These are phyloP conservation scores for Corylus heterophylla DNA, from an alignment of 306 rosid species.

Conservation along the genomic window DNA sequence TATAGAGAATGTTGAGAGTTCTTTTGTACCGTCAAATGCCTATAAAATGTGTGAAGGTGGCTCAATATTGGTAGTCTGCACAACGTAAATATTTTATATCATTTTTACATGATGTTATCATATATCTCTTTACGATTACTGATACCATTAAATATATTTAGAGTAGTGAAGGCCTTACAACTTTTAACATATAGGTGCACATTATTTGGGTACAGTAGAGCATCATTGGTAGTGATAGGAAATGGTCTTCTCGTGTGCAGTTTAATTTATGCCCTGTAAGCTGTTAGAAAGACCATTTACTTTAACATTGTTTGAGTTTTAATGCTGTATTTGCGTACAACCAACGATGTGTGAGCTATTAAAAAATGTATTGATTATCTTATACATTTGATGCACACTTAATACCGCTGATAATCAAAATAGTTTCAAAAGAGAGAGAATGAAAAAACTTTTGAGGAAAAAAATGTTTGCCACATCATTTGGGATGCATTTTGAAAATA, in stretches of 20 bases:
- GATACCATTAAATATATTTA: constrained; percentile 47
- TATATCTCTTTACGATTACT: constrained; percentile 33
- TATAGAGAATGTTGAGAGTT: no score
- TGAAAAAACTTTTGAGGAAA: no score
- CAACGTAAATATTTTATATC: background rate
- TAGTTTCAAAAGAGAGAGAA: background rate
- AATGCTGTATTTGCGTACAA: constrained; percentile 69
- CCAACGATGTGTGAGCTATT: constrained; percentile 33
- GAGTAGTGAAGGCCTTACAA: constrained; percentile 45
- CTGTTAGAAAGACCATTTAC: constrained; percentile 76
- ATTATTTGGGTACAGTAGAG: constrained; percentile 62
- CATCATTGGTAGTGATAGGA: constrained; percentile 67
- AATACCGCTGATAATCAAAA: constrained; percentile 51
- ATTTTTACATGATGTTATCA: constrained; percentile 17
- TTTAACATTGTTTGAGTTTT: constrained; percentile 40
- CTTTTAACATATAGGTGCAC: constrained; percentile 50
- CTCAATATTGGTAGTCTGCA: constrained; percentile 8
- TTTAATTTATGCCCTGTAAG: constrained; percentile 85
- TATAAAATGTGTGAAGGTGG: no score
- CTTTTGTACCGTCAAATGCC: no score
- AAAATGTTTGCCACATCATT: no score
- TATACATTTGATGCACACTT: constrained; percentile 63
- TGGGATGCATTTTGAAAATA: no score
- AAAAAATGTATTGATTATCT: constrained; percentile 66
- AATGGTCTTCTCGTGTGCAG: constrained; percentile 71